Evolutionary conservation across 495 filamentous ascomycete species (phyloP), one percentile per base, ranked within the genome.

Genomic region (Geopyxis carbonaria): DNA sequence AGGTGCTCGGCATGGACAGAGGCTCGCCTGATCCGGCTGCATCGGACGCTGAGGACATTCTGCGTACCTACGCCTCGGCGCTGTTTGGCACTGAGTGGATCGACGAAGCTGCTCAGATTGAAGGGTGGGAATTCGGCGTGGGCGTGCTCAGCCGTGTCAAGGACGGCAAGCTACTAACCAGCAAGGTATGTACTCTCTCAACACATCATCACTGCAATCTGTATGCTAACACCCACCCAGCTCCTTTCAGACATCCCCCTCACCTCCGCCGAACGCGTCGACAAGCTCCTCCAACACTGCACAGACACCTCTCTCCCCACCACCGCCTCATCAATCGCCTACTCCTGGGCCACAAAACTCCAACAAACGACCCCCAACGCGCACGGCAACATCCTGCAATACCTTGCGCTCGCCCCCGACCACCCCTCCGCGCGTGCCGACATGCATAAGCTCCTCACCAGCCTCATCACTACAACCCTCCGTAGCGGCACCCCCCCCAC

Each of bases 121-220:
- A 56, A 31, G 52, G 52, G 7, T 56, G 52, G 52, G 51, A 56
- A 21, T 45, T 54, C 14, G 52, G 43, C 0, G 41, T 51, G 31
- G 43, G 47, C 8, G 31, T 51, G 15, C 34, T 56, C 9, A 41
- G 40, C 18, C 50, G 47, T 22, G 38, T 45, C 20, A 38, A 27
- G 22, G 38, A 46, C 7, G 51, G 52, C 25, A 44, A 40, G 16
- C 41, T 48, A 25, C 24, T 55, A 13, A 35, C 51, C 4, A 44
- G 40, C 11, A 46, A 51, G 47, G 51, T 55, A 29, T 34, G 45
- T 24, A 13, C 7, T 29, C 27, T 22, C 33, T 29, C 41, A 10
- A 15, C 14, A n/a, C 19, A 4, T 31, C 38, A 4, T 35, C 14
- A n/a, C 30, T 27, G 20, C 27, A 4, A 16, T n/a, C 10, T 16